Percentiles rank a stretch among this genome's conserved stretches.
Conservation (phyloP, 345 rosid species). For the Pseudoturritis turrita region DNA sequence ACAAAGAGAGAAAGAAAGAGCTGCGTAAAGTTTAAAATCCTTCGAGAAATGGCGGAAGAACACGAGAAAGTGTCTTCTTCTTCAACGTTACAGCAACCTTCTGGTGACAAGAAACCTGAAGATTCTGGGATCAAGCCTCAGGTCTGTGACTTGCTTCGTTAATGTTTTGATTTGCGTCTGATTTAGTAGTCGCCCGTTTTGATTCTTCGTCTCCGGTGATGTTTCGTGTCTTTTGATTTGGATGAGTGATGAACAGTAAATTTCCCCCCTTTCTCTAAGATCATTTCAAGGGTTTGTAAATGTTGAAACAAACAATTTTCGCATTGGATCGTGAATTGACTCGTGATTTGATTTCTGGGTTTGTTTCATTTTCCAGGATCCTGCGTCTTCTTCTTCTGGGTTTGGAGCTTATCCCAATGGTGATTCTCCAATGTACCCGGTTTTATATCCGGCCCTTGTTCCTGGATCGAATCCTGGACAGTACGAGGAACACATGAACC, state of each 20-base stretch:
- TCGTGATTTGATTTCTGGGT: slow-evolving; percentile 6
- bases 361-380: slow-evolving; percentile 32
- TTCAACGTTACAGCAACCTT: slow-evolving; percentile 28
- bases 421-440: slow-evolving; percentile 57
- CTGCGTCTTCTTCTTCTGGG: slow-evolving; percentile 36
- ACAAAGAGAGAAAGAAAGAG: background rate
- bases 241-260: background rate
- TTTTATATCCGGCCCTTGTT: slow-evolving; percentile 52
- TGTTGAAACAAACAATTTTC: background rate
- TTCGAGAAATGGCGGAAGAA: slow-evolving; percentile 44
- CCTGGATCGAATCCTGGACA: slow-evolving; percentile 40
- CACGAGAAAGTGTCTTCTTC: slow-evolving; percentile 31
- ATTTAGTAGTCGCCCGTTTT: background rate
- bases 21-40: slow-evolving; percentile 3
- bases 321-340: background rate
- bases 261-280: background rate
- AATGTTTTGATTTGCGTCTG: background rate
- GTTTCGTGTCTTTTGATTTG: background rate
- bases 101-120: slow-evolving; percentile 25
- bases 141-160: slow-evolving; percentile 31
- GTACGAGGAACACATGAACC: slow-evolving; percentile 59
- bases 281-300: slow-evolving; percentile 2
- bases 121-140: slow-evolving; percentile 35
- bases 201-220: background rate
- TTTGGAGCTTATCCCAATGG: slow-evolving; percentile 38